Evolutionary conservation across 2,329 filamentous ascomycete genomes (phyloP).

Genomic region (Trichophyton verrucosum): DNA sequence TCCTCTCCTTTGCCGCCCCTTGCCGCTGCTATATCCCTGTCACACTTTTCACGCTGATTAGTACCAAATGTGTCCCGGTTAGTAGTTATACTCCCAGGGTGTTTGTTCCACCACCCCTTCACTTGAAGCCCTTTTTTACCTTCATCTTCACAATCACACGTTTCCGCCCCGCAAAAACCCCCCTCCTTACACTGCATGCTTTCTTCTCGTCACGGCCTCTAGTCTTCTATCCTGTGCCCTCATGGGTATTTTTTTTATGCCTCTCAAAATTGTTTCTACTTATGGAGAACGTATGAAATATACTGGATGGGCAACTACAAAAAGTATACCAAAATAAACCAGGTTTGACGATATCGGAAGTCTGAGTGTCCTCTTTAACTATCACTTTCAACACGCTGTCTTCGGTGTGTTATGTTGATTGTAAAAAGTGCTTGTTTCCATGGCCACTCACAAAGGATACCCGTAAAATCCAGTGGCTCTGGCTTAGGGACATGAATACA

Average conservation of each 20-base stretch:
- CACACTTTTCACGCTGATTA: slow-evolving; percentile 1
- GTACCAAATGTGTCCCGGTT: background rate
- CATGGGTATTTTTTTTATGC: slow-evolving; percentile 1
- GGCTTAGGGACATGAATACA: too few relatives aligned
- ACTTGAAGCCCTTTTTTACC: background rate
- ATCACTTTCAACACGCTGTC: background rate
- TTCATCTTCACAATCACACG: background rate
- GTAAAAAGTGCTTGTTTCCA: background rate
- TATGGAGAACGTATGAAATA: slow-evolving; percentile 4
- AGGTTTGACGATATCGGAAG: background rate
- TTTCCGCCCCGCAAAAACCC: background rate
- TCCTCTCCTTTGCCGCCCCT: background rate
- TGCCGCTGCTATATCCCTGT: background rate
- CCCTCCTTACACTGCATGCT: background rate
- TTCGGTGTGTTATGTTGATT: background rate
- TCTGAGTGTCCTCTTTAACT: background rate
- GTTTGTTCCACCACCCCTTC: background rate
- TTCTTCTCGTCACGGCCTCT: background rate
- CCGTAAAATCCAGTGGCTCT: too few relatives aligned
- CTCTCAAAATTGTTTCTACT: slow-evolving; percentile 7
- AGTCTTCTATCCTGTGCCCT: background rate
- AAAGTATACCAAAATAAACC: slow-evolving; percentile 6
- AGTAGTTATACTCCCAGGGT: background rate
- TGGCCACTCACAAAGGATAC: background rate
- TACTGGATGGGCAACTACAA: slow-evolving; percentile 7